Percentiles rank a stretch among this genome's conserved stretches.
phyloP scores from a whole-genome alignment of 2,329 filamentous ascomycete species.

The Rhinocladiella mackenziei region DNA sequence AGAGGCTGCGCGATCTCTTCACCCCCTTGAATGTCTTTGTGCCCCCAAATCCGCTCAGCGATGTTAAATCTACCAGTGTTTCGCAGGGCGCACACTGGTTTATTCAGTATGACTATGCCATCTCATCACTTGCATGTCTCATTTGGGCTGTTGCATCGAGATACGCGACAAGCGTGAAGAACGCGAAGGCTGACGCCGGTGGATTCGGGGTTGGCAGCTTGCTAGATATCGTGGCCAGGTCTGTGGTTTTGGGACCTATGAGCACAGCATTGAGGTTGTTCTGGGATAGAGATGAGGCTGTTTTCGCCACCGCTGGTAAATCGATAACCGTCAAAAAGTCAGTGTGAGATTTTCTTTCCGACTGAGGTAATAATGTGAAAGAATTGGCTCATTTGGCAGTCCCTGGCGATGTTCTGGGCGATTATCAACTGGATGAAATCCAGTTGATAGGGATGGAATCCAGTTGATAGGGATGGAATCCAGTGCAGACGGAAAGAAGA shows the following conservation, averaged over 20 bases:
- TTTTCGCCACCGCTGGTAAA: slow-evolving; percentile 32
- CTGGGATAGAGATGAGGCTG: slow-evolving; percentile 48
- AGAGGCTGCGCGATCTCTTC: slow-evolving; percentile 33
- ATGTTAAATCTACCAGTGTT: slow-evolving; percentile 31
- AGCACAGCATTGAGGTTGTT: slow-evolving; percentile 44
- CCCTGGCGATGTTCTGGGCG: no score
- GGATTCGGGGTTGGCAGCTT: slow-evolving; percentile 1
- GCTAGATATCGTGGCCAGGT: slow-evolving; percentile 22
- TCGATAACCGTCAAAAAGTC: slow-evolving; percentile 35
- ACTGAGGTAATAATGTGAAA: no score
- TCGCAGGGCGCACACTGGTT: slow-evolving; percentile 42
- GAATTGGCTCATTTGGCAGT: no score
- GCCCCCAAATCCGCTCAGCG: slow-evolving; percentile 34
- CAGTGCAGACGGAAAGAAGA: no score
- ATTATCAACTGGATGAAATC: no score
- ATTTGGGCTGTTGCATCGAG: slow-evolving; percentile 43
- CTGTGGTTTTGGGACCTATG: slow-evolving; percentile 40
- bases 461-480: no score
- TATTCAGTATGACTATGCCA: slow-evolving; percentile 47
- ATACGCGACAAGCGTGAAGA: slow-evolving; percentile 26
- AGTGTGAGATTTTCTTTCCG: no score
- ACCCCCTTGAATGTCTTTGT: slow-evolving; percentile 39
- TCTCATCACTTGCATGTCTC: slow-evolving; percentile 40
- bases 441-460: no score
- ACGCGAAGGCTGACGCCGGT: neutral